phyloP scores from a whole-genome alignment of 306 rosid species.

The Cucumis melo region DNA sequence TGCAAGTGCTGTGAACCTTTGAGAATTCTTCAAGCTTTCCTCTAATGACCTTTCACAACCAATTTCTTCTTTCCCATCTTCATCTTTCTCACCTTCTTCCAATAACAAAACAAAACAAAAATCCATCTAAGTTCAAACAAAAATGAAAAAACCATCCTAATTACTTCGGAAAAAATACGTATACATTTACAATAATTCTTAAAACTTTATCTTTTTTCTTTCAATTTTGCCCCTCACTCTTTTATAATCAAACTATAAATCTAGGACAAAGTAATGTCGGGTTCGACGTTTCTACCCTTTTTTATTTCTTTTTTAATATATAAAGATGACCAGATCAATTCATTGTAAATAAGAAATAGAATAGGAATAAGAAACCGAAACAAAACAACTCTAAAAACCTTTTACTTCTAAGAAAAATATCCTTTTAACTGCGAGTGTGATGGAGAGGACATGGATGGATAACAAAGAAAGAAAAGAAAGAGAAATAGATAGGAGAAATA shows the following conservation, averaged over 20 bases:
- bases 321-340: too few relatives aligned
- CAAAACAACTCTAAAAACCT: too few relatives aligned
- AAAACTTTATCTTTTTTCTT: background rate
- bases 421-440: background rate
- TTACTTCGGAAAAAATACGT: background rate
- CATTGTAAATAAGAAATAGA: too few relatives aligned
- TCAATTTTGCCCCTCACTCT: too few relatives aligned
- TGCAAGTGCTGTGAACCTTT: constrained; percentile 29
- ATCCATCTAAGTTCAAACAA: background rate
- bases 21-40: constrained; percentile 48
- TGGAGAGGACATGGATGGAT: background rate
- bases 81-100: constrained; percentile 28
- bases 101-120: background rate
- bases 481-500: constrained; percentile 12
- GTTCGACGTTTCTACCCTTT: too few relatives aligned
- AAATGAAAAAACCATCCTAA: background rate
- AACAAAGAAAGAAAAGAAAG: background rate
- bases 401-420: background rate
- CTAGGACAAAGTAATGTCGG: too few relatives aligned
- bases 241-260: background rate
- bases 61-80: constrained; percentile 17
- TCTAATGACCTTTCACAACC: constrained; percentile 21
- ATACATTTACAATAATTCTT: background rate
- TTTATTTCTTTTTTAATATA: too few relatives aligned
- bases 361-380: too few relatives aligned